Percentiles rank a stretch among this genome's conserved stretches.
Evolutionary conservation across 139 green algal genomes (phyloP).

Genomic region (Gonium pectorale): DNA sequence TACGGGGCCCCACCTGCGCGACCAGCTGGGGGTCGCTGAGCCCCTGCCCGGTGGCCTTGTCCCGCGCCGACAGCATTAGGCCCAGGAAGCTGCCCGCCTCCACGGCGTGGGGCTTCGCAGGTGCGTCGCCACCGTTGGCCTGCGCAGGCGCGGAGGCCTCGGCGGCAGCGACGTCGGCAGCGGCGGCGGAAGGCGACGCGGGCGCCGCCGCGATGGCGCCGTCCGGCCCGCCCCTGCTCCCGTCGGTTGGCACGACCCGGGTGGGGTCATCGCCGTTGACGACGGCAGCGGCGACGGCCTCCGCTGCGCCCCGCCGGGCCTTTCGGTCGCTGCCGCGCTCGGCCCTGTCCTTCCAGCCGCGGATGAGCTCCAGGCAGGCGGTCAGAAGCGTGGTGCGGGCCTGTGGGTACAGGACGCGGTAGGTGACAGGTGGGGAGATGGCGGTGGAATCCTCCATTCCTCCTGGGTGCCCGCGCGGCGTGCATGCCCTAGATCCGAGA

Average conservation of each 20-base stretch:
- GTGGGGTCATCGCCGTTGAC: not conserved
- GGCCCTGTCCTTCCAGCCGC: not conserved
- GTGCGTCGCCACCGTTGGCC: not conserved
- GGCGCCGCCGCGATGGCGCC: not conserved
- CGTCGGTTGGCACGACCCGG: too few relatives aligned
- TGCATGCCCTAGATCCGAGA: too few relatives aligned
- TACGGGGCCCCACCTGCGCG: conserved; percentile 27
- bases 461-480: too few relatives aligned
- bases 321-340: not conserved
- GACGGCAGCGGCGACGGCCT: not conserved
- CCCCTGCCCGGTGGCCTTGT: conserved; percentile 39
- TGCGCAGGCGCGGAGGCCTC: not conserved
- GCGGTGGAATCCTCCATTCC: too few relatives aligned
- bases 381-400: not conserved
- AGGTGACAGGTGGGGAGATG: not conserved
- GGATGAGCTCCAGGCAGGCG: not conserved
- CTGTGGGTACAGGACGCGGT: not conserved
- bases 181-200: not conserved
- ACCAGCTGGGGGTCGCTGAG: conserved; percentile 43
- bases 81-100: conserved; percentile 63
- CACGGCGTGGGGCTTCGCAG: not conserved
- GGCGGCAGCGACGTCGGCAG: not conserved
- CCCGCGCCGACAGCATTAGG: conserved; percentile 49
- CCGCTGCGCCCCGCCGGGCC: too few relatives aligned
- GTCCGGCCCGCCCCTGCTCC: not conserved